These are phyloP conservation scores for Trichoderma gracile DNA, from an alignment of 2,329 filamentous ascomycete genomes.

Conservation along the genomic window DNA sequence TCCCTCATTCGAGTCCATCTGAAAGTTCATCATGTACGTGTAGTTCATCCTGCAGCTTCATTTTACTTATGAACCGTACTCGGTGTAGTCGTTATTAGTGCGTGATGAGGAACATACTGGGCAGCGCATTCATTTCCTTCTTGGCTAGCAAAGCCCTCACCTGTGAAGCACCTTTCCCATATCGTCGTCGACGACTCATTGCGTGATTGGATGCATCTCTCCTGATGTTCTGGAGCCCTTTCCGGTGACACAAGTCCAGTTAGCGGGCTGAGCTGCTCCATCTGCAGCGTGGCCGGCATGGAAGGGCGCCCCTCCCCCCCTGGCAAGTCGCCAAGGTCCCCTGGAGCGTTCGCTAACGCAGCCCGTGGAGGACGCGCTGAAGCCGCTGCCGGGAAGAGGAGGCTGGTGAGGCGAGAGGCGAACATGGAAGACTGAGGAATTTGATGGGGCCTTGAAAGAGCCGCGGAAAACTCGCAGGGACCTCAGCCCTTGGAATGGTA, in stretches of 20 bases:
- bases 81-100: too few species aligned
- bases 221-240: background rate
- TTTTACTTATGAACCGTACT: too few species aligned
- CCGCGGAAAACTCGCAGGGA: too few species aligned
- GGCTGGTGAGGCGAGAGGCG: constrained; percentile 1
- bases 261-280: background rate
- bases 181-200: background rate
- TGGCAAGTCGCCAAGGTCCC: background rate
- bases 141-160: too few species aligned
- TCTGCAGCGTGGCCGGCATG: constrained; percentile 12
- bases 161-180: too few species aligned
- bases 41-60: too few species aligned
- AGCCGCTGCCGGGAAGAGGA: background rate
- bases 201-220: background rate
- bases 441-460: too few species aligned
- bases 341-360: background rate
- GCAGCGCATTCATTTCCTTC: too few species aligned
- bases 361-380: background rate
- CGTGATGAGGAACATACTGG: too few species aligned
- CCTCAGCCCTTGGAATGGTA: background rate
- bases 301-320: constrained; percentile 4
- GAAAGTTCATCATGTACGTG: too few species aligned
- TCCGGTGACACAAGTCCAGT: background rate
- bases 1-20: too few species aligned
- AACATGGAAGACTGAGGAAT: background rate